A percentile compares a stretch with the other conserved stretches of the same genome.
Evolutionary conservation across 2,329 filamentous ascomycete genomes (phyloP).

Genomic region (Raffaelea deltoideospora): DNA sequence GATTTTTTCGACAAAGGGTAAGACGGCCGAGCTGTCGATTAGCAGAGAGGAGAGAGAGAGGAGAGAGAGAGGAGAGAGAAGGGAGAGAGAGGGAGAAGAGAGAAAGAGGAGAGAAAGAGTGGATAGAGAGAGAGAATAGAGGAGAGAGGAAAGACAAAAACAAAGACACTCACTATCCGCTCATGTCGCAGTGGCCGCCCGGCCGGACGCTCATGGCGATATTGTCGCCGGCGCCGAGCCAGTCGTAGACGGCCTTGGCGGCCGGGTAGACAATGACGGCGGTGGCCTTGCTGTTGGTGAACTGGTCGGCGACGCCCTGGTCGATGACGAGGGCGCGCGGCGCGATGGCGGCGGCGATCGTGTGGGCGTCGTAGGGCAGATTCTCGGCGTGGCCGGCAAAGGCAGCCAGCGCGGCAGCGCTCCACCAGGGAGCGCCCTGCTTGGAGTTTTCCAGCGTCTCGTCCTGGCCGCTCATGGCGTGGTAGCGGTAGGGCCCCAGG

Average conservation of each 20-base stretch:
- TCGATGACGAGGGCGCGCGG: constrained; percentile 40
- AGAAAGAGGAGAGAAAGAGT: no score
- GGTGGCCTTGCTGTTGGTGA: constrained; percentile 32
- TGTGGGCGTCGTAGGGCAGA: constrained; percentile 42
- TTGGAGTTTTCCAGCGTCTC: constrained; percentile 33
- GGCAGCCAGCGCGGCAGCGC: constrained; percentile 34
- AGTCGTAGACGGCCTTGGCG: constrained; percentile 37
- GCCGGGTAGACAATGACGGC: constrained; percentile 34
- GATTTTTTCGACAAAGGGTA: constrained; percentile 32
- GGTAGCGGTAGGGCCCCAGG: constrained; percentile 35
- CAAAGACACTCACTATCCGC: constrained; percentile 26
- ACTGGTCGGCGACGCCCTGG: constrained; percentile 34
- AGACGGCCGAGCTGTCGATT: constrained; percentile 22
- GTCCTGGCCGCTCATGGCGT: constrained; percentile 27
- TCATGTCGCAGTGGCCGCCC: constrained; percentile 32
- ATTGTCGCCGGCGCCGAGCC: constrained; percentile 32
- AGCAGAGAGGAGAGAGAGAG: no score
- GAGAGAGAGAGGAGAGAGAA: no score
- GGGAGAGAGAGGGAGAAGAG: no score
- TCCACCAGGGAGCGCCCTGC: constrained; percentile 40
- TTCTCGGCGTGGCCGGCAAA: constrained; percentile 37
- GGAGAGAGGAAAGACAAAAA: no score
- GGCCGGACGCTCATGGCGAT: constrained; percentile 30
- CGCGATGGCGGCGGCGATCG: constrained; percentile 41
- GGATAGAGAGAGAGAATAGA: no score